phyloP scores from a whole-genome alignment of 208 protist genomes.

The Trypanosoma cruzi region DNA sequence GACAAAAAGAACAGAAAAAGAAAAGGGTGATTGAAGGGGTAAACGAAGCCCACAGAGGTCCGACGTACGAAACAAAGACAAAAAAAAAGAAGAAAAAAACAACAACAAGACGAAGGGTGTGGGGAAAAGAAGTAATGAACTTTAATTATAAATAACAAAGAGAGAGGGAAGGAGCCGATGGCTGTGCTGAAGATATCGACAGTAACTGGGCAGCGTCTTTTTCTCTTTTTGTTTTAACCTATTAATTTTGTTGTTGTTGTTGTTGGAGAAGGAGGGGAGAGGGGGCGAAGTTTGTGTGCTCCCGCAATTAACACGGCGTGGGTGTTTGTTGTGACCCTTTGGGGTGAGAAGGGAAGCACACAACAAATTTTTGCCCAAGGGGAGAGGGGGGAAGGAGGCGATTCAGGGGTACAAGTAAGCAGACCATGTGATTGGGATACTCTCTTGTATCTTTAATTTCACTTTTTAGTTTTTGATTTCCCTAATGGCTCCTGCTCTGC shows the following conservation, averaged over 20 bases:
- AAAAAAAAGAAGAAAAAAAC: neutral
- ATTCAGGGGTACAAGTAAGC: neutral
- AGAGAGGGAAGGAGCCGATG: neutral
- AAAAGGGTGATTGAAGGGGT: too few relatives aligned
- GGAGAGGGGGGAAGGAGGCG: neutral
- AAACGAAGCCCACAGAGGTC: neutral
- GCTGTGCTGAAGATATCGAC: neutral
- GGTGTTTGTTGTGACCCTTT: neutral
- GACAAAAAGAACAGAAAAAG: neutral
- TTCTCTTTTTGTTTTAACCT: constrained; percentile 17
- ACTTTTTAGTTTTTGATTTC: neutral
- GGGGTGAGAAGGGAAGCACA: neutral
- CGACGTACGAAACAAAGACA: neutral
- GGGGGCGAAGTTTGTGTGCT: neutral
- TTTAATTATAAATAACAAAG: neutral
- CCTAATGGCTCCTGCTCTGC: neutral
- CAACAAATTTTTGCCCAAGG: neutral
- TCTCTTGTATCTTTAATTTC: neutral
- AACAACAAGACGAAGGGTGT: neutral
- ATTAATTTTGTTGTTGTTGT: constrained; percentile 19
- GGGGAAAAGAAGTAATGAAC: too few relatives aligned
- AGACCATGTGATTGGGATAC: neutral
- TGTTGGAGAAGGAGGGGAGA: neutral
- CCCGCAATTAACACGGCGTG: neutral
- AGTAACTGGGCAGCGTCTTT: constrained; percentile 1